phyloP scores from a whole-genome alignment of 495 filamentous ascomycete genomes.

The Articulospora tetracladia region DNA sequence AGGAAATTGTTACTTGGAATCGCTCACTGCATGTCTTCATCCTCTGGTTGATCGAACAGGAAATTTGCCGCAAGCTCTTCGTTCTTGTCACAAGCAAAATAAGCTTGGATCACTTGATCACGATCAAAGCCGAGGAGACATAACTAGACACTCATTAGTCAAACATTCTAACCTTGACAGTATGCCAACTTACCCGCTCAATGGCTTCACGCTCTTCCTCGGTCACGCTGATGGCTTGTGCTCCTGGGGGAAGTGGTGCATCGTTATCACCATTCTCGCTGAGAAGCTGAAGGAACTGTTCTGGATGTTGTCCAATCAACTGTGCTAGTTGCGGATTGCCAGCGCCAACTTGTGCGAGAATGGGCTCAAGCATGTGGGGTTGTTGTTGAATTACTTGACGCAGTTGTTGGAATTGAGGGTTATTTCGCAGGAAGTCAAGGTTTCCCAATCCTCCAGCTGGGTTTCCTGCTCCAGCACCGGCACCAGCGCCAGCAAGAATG shows the following conservation, averaged over 20 bases:
- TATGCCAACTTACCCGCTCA: conserved; percentile 68
- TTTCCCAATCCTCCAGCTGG: conserved; percentile 62
- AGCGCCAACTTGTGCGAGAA: conserved; percentile 91
- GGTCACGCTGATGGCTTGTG: conserved; percentile 85
- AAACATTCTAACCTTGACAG: neutral
- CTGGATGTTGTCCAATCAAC: conserved; percentile 83
- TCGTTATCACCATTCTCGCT: conserved; percentile 77
- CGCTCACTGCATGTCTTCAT: conserved; percentile 50
- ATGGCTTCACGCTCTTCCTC: conserved; percentile 96
- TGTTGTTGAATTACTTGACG: conserved; percentile 96
- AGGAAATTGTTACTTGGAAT: neutral
- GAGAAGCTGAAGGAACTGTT: conserved; percentile 85
- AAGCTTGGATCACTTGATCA: conserved; percentile 93
- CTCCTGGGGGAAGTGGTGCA: conserved; percentile 76
- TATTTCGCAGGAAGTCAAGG: conserved; percentile 92
- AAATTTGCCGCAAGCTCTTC: conserved; percentile 98
- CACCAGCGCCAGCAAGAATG: conserved; percentile 46
- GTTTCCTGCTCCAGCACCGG: conserved; percentile 42
- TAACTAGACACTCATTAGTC: conserved; percentile 54
- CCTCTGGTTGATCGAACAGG: conserved; percentile 93
- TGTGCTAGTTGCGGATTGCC: conserved; percentile 93
- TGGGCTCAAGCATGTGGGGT: conserved; percentile 96
- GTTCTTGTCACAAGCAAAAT: conserved; percentile 99
- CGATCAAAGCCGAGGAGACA: conserved; percentile 89
- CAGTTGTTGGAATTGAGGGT: conserved; percentile 95